Conservation (phyloP, 129 eudicot genomes). For the Pseudognaphalium luteoalbum region DNA sequence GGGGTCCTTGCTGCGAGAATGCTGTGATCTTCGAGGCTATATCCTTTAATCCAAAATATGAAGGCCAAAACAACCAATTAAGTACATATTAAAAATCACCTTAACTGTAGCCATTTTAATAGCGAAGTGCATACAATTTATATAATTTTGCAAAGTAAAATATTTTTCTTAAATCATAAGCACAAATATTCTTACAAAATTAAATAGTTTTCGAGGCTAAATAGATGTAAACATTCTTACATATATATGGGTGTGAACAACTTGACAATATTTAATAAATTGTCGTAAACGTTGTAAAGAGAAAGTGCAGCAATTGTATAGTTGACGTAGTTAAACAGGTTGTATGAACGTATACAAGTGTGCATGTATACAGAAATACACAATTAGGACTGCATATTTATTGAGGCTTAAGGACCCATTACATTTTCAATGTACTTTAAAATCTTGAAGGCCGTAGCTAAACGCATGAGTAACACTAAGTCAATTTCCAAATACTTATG, state of each 20-base stretch:
- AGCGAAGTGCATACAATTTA: not conserved
- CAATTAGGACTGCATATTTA: too few relatives aligned
- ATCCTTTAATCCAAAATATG: constrained; percentile 48
- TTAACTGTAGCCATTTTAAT: not conserved
- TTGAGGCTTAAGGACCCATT: too few relatives aligned
- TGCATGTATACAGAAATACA: too few relatives aligned
- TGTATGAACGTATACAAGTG: not conserved
- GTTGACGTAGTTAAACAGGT: not conserved
- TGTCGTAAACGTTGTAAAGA: not conserved
- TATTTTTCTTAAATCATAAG: not conserved
- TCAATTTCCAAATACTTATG: not conserved
- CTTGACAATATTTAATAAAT: not conserved
- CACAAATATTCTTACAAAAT: not conserved
- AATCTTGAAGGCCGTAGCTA: not conserved
- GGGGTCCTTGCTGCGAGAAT: constrained; percentile 92
- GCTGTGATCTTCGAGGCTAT: constrained; percentile 77
- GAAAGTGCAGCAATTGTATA: not conserved
- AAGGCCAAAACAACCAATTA: constrained; percentile 13
- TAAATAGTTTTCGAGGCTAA: not conserved
- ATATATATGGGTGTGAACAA: not conserved
- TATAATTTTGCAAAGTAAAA: not conserved
- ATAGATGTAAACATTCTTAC: not conserved
- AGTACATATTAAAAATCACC: not conserved
- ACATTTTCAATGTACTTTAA: too few relatives aligned
- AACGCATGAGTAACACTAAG: not conserved